Conservation (phyloP, 1,284 basidiomycete genomes). For the Schizophyllum commune region DNA sequence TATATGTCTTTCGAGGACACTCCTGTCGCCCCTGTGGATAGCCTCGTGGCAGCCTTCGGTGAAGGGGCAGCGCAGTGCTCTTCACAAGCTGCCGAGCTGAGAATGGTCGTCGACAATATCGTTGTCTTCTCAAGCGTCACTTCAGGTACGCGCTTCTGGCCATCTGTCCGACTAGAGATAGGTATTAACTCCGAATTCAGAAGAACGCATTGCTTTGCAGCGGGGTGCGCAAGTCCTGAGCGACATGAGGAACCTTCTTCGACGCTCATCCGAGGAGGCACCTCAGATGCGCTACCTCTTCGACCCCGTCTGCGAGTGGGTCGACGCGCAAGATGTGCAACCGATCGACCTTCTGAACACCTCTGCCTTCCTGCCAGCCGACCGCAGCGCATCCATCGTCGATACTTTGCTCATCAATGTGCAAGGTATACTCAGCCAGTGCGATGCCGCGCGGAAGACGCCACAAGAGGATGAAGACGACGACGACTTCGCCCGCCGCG, state of each 20-base stretch:
- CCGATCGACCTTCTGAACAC: background rate
- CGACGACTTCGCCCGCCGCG: background rate
- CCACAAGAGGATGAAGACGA: constrained; percentile 8
- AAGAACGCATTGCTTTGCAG: constrained; percentile 24
- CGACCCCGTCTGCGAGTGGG: constrained; percentile 26
- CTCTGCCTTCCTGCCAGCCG: constrained; percentile 4
- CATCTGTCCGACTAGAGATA: background rate
- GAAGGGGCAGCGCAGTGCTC: background rate
- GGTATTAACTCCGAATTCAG: constrained; percentile 17
- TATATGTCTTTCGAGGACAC: constrained; percentile 27
- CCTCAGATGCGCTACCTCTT: constrained; percentile 42
- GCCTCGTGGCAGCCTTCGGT: background rate
- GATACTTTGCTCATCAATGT: constrained; percentile 56
- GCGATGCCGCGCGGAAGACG: background rate
- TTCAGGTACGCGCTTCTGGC: constrained; percentile 27
- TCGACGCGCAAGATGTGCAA: background rate
- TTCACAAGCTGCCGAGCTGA: constrained; percentile 9
- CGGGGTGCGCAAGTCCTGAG: constrained; percentile 18
- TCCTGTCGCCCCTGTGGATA: constrained; percentile 10
- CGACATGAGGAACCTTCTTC: constrained; percentile 14
- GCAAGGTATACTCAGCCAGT: constrained; percentile 37
- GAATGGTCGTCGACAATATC: constrained; percentile 19
- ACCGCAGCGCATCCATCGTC: constrained; percentile 39
- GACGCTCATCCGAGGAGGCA: constrained; percentile 29
- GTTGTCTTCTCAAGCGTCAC: constrained; percentile 23